Percentiles rank a stretch among this genome's conserved stretches.
phyloP scores from a whole-genome alignment of 202 grass and related monocot species.

The Carex sylvatica region DNA sequence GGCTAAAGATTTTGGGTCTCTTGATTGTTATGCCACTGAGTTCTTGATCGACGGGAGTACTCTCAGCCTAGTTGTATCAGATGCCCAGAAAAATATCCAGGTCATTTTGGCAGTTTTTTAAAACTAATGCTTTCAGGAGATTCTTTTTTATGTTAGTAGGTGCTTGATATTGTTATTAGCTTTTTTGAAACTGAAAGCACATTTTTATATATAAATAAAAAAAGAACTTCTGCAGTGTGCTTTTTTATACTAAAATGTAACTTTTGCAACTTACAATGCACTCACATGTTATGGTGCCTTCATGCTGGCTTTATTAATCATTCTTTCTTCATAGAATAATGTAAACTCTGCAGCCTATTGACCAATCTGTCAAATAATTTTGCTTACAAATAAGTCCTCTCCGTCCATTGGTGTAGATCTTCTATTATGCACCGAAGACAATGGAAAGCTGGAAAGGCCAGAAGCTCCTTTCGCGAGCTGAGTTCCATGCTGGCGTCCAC shows the following conservation, averaged over 20 bases:
- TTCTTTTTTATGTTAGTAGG: slow-evolving; percentile 12
- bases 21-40: slow-evolving; percentile 91
- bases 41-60: slow-evolving; percentile 98
- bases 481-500: slow-evolving; percentile 80
- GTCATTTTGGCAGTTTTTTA: slow-evolving; percentile 34
- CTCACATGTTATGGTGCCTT: neutral
- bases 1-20: slow-evolving; percentile 92
- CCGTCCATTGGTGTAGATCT: slow-evolving; percentile 49
- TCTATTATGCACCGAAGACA: slow-evolving; percentile 92
- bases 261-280: neutral
- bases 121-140: neutral
- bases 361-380: neutral
- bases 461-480: slow-evolving; percentile 77
- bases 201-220: neutral
- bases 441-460: slow-evolving; percentile 98
- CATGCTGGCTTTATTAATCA: neutral
- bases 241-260: neutral
- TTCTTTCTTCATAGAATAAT: neutral
- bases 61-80: slow-evolving; percentile 84
- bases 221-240: neutral
- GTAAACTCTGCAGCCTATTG: neutral
- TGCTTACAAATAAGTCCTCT: neutral
- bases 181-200: neutral
- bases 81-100: slow-evolving; percentile 89
- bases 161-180: neutral